These are phyloP conservation scores for Silybum marianum DNA, from an alignment of 129 eudicot genomes.

Conservation along the genomic window DNA sequence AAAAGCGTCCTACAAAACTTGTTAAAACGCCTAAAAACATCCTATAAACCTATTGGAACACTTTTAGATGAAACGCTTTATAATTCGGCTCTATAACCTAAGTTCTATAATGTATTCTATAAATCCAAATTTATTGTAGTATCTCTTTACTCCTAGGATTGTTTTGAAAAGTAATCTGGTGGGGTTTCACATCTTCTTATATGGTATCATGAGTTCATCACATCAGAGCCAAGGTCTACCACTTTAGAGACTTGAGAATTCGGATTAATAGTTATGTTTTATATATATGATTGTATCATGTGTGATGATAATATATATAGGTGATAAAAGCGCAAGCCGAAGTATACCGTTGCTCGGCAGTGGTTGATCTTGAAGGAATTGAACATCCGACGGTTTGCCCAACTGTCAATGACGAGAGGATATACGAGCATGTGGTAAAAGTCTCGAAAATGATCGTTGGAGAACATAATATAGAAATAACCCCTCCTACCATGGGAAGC, in stretches of 20 bases:
- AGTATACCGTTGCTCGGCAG: conserved; percentile 56
- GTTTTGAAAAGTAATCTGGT: no score
- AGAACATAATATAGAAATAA: conserved; percentile 24
- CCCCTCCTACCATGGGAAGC: conserved; percentile 59
- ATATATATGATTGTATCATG: background rate
- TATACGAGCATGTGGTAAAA: conserved; percentile 45
- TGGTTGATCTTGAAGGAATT: conserved; percentile 46
- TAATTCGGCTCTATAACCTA: no score
- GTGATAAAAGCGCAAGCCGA: conserved; percentile 51
- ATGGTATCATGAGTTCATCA: background rate
- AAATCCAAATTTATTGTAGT: no score
- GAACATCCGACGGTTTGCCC: conserved; percentile 60
- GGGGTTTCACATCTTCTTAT: background rate
- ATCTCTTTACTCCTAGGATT: no score
- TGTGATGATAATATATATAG: conserved; percentile 27
- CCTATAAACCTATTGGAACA: no score
- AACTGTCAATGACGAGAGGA: conserved; percentile 48
- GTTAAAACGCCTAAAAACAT: no score
- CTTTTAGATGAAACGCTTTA: no score
- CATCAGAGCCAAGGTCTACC: background rate
- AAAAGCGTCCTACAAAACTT: no score
- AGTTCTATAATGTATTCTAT: no score
- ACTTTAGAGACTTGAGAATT: background rate
- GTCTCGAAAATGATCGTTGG: conserved; percentile 54
- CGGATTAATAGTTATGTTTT: background rate